Evolutionary conservation across 2,329 filamentous ascomycete genomes (phyloP).

Genomic region (Triangularia verruculosa): DNA sequence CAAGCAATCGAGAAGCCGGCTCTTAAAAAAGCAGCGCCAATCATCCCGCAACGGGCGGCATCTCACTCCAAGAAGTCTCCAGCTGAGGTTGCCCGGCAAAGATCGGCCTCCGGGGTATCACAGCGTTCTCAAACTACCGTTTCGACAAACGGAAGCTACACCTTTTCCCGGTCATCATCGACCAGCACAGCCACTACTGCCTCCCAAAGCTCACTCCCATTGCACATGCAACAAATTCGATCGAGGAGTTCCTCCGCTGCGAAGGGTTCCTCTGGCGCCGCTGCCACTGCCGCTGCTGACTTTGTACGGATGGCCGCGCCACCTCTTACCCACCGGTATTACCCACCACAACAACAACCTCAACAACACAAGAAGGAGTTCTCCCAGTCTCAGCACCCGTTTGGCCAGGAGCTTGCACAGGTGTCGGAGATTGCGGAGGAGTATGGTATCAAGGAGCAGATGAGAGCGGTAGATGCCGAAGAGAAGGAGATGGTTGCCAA

Average conservation of each 20-base stretch:
- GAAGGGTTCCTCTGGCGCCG: constrained; percentile 28
- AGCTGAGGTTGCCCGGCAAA: constrained; percentile 59
- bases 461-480: constrained; percentile 69
- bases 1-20: constrained; percentile 42
- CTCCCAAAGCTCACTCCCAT: constrained; percentile 37
- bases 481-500: constrained; percentile 64
- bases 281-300: constrained; percentile 31
- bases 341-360: constrained; percentile 22
- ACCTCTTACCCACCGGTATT: constrained; percentile 21
- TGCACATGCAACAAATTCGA: constrained; percentile 24
- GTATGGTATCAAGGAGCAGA: constrained; percentile 61
- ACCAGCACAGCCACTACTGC: constrained; percentile 47
- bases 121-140: constrained; percentile 51
- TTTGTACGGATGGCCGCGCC: constrained; percentile 31
- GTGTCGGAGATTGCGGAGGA: constrained; percentile 93
- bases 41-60: constrained; percentile 72
- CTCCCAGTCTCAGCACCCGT: constrained; percentile 65
- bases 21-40: constrained; percentile 51
- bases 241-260: constrained; percentile 29
- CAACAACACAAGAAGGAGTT: constrained; percentile 40
- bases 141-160: constrained; percentile 56
- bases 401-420: constrained; percentile 85
- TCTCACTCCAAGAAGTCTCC: constrained; percentile 86
- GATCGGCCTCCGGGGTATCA: constrained; percentile 50
- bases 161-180: constrained; percentile 56